A percentile compares a stretch with the other conserved stretches of the same genome.
phyloP scores from a whole-genome alignment of 768 basidiomycete genomes.

The Suillus discolor region DNA sequence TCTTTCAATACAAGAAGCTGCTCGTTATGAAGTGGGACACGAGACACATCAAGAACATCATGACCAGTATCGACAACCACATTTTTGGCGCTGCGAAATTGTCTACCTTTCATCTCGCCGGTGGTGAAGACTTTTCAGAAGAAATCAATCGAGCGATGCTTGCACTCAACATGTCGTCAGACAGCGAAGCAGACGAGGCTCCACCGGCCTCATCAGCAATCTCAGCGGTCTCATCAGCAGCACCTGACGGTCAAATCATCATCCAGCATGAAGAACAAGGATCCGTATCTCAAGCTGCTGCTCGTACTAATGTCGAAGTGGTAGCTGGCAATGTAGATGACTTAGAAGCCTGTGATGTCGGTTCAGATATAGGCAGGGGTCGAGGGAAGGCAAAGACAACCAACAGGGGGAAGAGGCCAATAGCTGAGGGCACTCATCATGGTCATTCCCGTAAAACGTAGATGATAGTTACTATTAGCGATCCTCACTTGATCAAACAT shows the following conservation, averaged over 20 bases:
- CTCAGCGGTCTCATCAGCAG: neutral
- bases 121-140: neutral
- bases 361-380: neutral
- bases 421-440: neutral
- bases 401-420: neutral
- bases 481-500: neutral
- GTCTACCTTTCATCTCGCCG: neutral
- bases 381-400: neutral
- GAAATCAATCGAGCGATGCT: neutral
- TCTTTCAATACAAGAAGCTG: constrained; percentile 4
- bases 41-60: neutral
- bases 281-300: neutral
- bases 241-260: neutral
- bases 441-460: neutral
- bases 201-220: neutral
- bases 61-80: neutral
- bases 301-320: neutral
- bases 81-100: neutral
- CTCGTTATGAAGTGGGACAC: constrained; percentile 4
- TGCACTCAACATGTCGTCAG: neutral
- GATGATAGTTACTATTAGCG: neutral
- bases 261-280: neutral
- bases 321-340: neutral
- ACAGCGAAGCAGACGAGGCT: neutral
- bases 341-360: no score